Conservation (phyloP, 2,329 filamentous ascomycete species). For the Trichoderma koningii region DNA sequence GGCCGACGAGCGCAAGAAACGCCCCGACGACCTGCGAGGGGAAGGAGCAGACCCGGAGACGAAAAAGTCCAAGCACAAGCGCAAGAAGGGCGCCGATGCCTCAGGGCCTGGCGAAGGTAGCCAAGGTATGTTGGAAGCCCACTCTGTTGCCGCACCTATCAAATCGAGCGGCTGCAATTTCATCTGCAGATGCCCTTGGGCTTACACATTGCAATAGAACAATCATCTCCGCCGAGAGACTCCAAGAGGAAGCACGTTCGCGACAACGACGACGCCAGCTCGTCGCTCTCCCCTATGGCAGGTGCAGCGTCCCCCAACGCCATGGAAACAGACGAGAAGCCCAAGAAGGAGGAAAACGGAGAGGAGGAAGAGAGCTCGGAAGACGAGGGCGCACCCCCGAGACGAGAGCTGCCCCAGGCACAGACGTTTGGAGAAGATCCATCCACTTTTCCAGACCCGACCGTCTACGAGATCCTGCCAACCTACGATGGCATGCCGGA, state of each 20-base stretch:
- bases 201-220: slow-evolving; percentile 44
- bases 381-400: slow-evolving; percentile 62
- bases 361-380: slow-evolving; percentile 57
- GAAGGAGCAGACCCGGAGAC: slow-evolving; percentile 50
- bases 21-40: slow-evolving; percentile 56
- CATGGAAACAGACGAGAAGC: slow-evolving; percentile 62
- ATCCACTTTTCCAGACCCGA: slow-evolving; percentile 86
- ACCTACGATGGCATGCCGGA: slow-evolving; percentile 74
- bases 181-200: no score
- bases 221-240: slow-evolving; percentile 57
- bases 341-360: slow-evolving; percentile 44
- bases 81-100: slow-evolving; percentile 70
- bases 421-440: slow-evolving; percentile 93
- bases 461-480: slow-evolving; percentile 86
- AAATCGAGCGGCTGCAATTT: not conserved
- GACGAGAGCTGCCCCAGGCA: slow-evolving; percentile 69
- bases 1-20: slow-evolving; percentile 64
- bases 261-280: slow-evolving; percentile 58
- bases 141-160: not conserved
- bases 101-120: slow-evolving; percentile 53
- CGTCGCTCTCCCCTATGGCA: slow-evolving; percentile 60
- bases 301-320: slow-evolving; percentile 49
- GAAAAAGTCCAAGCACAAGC: slow-evolving; percentile 71
- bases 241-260: slow-evolving; percentile 56
- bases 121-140: slow-evolving; percentile 35